Evolutionary conservation across 768 basidiomycete genomes (phyloP), one percentile per base, ranked within the genome.

Genomic region (Suillus sp.): DNA sequence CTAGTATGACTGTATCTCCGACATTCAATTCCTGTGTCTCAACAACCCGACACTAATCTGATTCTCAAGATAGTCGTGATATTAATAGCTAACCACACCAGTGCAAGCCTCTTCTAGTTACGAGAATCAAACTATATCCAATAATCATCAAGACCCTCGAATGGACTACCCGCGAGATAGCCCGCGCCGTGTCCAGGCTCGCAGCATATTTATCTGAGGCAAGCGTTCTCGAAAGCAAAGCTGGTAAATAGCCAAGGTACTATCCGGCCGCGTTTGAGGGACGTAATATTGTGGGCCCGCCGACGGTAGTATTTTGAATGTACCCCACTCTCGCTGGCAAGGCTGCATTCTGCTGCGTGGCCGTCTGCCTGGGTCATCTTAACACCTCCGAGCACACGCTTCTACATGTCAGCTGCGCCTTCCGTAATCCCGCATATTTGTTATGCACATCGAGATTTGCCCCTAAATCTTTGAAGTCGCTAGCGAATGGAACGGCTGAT

Each of bases 301-400:
- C 20, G 11, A 53, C 20, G 51, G 51, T 13, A n/a, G 20, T 53
- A 32, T 50, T 18, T 50, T 50, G 25, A 50, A 27, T 27, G 30
- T 13, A 32, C 51, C 20, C 20, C 51, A 53, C 30, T 53, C 51
- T 32, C 20, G 51, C 32, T 53, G 51, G 32, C 51, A 53, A 53
- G 51, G 51, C 32, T 32, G 13, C 20, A 53, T 53, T 32, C 11
- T 32, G 20, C 20, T 34, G 51, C 32, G 32, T 53, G 18, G 20
- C 51, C 51, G 30, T n/a, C 51, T 53, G 51, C 11, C 20, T 32
- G 51, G 32, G 30, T 34, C 51, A n/a, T n/a, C 51, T 53, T 53
- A 53, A 53, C 51, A 34, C 51, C 51, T 34, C 51, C 51, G 20
- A 53, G n/a, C 32, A 53, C 51, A 30, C 30, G 50, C 50, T 30